Percentiles rank a stretch among this genome's conserved stretches.
Conservation (phyloP, 495 filamentous ascomycete genomes). For the Thozetella sp. region DNA sequence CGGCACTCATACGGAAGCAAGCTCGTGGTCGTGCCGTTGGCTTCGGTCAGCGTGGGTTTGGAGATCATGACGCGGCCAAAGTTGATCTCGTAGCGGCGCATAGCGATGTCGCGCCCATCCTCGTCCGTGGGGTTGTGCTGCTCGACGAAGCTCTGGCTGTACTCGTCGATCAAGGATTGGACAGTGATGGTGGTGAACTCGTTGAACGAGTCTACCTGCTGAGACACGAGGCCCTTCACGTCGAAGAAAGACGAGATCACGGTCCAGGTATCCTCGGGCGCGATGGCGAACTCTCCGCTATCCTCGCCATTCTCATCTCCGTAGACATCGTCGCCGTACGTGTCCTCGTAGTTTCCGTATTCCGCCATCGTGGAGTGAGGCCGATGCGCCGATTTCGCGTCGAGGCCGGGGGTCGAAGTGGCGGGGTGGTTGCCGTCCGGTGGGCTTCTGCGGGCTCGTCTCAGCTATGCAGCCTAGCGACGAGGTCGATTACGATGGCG, state of each 20-base stretch:
- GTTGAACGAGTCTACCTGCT: slow-evolving; percentile 98
- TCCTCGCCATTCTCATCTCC: slow-evolving; percentile 59
- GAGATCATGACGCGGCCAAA: slow-evolving; percentile 86
- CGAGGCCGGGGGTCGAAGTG: not conserved
- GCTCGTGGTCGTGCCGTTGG: slow-evolving; percentile 79
- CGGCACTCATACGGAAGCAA: slow-evolving; percentile 92
- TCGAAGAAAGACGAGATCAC: slow-evolving; percentile 98
- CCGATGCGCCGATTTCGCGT: not conserved
- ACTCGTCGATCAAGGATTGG: slow-evolving; percentile 88
- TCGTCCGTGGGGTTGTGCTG: slow-evolving; percentile 75
- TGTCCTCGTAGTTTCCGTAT: slow-evolving; percentile 23
- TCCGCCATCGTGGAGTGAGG: not conserved
- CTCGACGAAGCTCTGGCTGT: slow-evolving; percentile 84
- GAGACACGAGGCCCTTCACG: slow-evolving; percentile 90
- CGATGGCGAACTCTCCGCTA: slow-evolving; percentile 75
- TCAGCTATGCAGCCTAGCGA: too few relatives aligned
- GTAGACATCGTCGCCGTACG: slow-evolving; percentile 42
- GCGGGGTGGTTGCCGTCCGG: not conserved
- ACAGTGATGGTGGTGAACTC: slow-evolving; percentile 92
- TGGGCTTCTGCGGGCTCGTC: too few relatives aligned
- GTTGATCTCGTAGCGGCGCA: slow-evolving; percentile 90
- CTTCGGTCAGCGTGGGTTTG: slow-evolving; percentile 85
- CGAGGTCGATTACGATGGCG: too few relatives aligned
- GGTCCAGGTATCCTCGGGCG: slow-evolving; percentile 94
- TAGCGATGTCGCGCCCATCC: slow-evolving; percentile 72